A percentile compares a stretch with the other conserved stretches of the same genome.
Conservation (phyloP, 1,284 basidiomycete species). For the Acaromyces ingoldii region DNA sequence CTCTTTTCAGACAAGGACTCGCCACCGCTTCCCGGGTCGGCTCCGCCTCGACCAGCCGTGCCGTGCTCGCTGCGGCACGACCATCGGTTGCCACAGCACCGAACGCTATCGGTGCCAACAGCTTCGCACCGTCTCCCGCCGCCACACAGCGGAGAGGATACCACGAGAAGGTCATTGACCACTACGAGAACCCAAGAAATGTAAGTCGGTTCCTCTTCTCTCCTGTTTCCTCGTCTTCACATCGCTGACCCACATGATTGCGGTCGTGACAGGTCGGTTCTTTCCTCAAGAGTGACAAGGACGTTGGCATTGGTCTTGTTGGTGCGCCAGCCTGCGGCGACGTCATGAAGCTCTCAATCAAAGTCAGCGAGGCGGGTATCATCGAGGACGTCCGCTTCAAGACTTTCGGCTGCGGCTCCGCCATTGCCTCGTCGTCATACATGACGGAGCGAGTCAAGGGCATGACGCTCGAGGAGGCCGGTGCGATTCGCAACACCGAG, state of each 20-base stretch:
- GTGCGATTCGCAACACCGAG: conserved; percentile 96
- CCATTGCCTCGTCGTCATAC: conserved; percentile 73
- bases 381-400: conserved; percentile 98
- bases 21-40: background rate
- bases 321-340: conserved; percentile 92
- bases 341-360: conserved; percentile 99
- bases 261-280: conserved; percentile 79
- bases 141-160: conserved; percentile 31
- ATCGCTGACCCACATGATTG: conserved; percentile 43
- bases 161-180: conserved; percentile 51
- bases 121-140: conserved; percentile 10
- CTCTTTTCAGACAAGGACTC: background rate
- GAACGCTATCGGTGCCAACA: conserved; percentile 9
- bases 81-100: conserved; percentile 18
- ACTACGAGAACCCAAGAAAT: conserved; percentile 51
- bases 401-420: conserved; percentile 69
- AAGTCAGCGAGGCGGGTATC: conserved; percentile 84
- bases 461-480: conserved; percentile 85
- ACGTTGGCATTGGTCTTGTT: conserved; percentile 96
- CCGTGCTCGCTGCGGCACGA: conserved; percentile 22
- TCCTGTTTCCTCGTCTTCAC: background rate
- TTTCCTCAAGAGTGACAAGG: conserved; percentile 78
- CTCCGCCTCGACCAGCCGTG: background rate
- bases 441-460: conserved; percentile 92
- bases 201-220: conserved; percentile 15